These are phyloP conservation scores for Boletus huronensis DNA, from an alignment of 768 basidiomycete species.

Conservation along the genomic window DNA sequence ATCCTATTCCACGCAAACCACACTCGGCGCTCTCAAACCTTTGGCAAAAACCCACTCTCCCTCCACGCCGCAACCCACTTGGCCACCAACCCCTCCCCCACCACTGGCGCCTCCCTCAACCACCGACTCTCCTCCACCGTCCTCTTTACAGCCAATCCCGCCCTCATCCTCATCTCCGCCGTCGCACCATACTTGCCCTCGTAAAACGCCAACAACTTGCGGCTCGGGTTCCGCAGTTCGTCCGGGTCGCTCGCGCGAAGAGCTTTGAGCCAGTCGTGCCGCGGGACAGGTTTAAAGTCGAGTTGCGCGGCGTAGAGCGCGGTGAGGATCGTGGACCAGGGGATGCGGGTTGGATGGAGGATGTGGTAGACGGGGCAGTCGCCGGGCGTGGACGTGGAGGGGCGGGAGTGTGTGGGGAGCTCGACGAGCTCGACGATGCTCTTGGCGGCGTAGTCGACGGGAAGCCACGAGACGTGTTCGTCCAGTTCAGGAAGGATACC, in stretches of 20 bases:
- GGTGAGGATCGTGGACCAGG: slow-evolving; percentile 41
- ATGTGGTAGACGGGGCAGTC: slow-evolving; percentile 25
- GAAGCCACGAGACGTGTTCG: slow-evolving; percentile 44
- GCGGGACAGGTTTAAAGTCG: slow-evolving; percentile 19
- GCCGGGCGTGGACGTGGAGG: background rate
- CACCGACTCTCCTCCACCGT: slow-evolving; percentile 14
- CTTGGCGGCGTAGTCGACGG: slow-evolving; percentile 48
- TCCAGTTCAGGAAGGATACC: slow-evolving; percentile 33
- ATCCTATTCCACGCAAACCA: background rate
- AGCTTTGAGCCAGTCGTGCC: slow-evolving; percentile 22
- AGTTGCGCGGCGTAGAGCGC: slow-evolving; percentile 38
- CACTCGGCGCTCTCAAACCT: background rate
- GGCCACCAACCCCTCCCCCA: slow-evolving; percentile 31
- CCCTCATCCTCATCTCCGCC: slow-evolving; percentile 1
- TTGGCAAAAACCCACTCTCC: slow-evolving; percentile 35
- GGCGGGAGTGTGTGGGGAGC: slow-evolving; percentile 2
- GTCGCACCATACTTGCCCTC: slow-evolving; percentile 24
- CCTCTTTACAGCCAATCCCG: slow-evolving; percentile 7
- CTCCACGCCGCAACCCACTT: slow-evolving; percentile 45
- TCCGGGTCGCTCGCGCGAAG: slow-evolving; percentile 22
- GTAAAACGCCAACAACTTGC: slow-evolving; percentile 25
- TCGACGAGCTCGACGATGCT: slow-evolving; percentile 45
- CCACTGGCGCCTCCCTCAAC: slow-evolving; percentile 15
- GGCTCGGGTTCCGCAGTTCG: slow-evolving; percentile 23
- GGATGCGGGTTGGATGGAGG: slow-evolving; percentile 10